Evolutionary conservation across 2,329 filamentous ascomycete species (phyloP).

Genomic region (Diaporthe ilicicola): DNA sequence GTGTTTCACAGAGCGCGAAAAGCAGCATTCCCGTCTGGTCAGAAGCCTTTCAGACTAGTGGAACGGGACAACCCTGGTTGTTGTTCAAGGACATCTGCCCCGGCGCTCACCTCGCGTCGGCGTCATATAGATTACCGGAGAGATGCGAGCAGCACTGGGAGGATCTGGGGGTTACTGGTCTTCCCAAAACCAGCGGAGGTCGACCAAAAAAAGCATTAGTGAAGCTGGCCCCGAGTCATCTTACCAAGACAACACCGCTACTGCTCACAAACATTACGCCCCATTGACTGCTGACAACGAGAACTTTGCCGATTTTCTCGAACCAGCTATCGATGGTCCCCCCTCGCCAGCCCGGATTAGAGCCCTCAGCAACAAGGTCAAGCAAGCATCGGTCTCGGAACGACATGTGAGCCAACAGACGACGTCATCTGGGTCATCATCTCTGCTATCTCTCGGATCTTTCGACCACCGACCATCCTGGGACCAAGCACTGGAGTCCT

Average conservation of each 20-base stretch:
- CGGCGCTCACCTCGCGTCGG: slow-evolving; percentile 14
- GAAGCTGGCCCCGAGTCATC: slow-evolving; percentile 24
- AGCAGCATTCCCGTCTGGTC: slow-evolving; percentile 30
- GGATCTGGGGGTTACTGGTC: slow-evolving; percentile 24
- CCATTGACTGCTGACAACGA: slow-evolving; percentile 33
- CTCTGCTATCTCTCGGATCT: slow-evolving; percentile 56
- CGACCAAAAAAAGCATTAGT: slow-evolving; percentile 31
- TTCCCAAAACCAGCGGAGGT: slow-evolving; percentile 28
- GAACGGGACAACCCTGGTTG: slow-evolving; percentile 26
- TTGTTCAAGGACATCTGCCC: slow-evolving; percentile 27
- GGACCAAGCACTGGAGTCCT: slow-evolving; percentile 59
- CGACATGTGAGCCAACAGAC: slow-evolving; percentile 57
- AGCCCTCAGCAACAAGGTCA: slow-evolving; percentile 67
- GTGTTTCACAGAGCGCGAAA: slow-evolving; percentile 30
- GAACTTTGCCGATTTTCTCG: slow-evolving; percentile 55
- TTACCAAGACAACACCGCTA: slow-evolving; percentile 18
- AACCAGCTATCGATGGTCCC: slow-evolving; percentile 67
- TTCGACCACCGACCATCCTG: slow-evolving; percentile 54
- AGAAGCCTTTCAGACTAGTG: slow-evolving; percentile 32
- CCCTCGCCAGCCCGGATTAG: slow-evolving; percentile 68
- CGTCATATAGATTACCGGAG: slow-evolving; percentile 25
- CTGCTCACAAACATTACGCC: slow-evolving; percentile 28
- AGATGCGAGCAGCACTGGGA: slow-evolving; percentile 31
- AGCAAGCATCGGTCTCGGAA: slow-evolving; percentile 58
- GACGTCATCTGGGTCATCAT: slow-evolving; percentile 65